Conservation (phyloP, 768 basidiomycete species). For the Filobasidium floriforme region DNA sequence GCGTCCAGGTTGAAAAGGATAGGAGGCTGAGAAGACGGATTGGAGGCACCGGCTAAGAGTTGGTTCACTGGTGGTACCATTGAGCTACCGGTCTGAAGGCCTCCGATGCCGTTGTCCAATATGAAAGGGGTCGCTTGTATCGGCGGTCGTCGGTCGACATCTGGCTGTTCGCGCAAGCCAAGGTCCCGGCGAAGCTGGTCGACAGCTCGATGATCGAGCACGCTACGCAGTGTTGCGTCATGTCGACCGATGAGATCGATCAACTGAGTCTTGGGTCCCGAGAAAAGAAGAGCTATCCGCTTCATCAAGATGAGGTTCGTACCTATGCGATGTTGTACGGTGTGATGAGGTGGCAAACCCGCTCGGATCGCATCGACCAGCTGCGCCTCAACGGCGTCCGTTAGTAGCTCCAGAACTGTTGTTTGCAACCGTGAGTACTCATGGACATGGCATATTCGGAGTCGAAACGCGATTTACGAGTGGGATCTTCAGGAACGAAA, state of each 20-base stretch:
- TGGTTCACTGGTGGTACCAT: neutral
- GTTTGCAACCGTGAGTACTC: neutral
- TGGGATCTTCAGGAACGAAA: conserved; percentile 14
- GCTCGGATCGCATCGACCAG: neutral
- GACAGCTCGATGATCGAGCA: too few relatives aligned
- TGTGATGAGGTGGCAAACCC: neutral
- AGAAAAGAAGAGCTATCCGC: neutral
- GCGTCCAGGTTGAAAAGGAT: neutral
- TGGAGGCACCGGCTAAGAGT: neutral
- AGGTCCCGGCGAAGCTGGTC: too few relatives aligned
- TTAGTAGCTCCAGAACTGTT: conserved; percentile 9
- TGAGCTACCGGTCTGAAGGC: neutral
- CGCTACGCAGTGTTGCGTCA: neutral
- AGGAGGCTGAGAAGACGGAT: neutral
- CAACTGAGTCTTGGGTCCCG: neutral
- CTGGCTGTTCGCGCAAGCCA: too few relatives aligned
- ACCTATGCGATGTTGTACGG: neutral
- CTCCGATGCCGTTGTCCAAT: too few relatives aligned
- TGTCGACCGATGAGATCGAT: neutral
- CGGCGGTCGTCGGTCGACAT: too few relatives aligned
- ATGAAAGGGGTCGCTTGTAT: too few relatives aligned
- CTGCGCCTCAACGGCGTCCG: conserved; percentile 10
- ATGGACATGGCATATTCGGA: neutral
- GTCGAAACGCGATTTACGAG: neutral
- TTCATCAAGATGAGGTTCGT: neutral